These are phyloP conservation scores for Sporothrix luriei DNA, from an alignment of 2,329 filamentous ascomycete genomes.

Conservation along the genomic window DNA sequence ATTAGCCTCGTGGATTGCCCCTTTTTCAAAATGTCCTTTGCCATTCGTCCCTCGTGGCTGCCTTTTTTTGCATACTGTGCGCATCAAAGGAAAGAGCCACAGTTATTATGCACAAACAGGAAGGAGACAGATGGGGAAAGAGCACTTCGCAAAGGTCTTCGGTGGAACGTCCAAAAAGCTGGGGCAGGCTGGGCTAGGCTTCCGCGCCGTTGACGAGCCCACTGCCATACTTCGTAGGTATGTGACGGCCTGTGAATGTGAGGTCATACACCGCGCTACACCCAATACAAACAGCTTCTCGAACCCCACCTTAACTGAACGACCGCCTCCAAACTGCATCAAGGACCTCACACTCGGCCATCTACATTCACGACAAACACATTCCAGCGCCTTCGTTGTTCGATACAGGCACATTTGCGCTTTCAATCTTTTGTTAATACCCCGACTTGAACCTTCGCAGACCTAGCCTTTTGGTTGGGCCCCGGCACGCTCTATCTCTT, in stretches of 20 bases:
- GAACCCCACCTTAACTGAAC: neutral
- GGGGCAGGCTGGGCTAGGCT: constrained; percentile 20
- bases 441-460: neutral
- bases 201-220: constrained; percentile 17
- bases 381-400: no score
- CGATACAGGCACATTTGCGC: neutral
- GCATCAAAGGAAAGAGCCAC: neutral
- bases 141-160: neutral
- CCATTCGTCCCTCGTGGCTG: neutral
- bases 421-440: neutral
- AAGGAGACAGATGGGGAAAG: neutral
- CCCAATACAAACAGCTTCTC: constrained; percentile 20
- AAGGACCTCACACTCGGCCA: neutral
- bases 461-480: neutral
- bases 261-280: constrained; percentile 24
- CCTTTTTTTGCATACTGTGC: neutral
- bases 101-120: neutral
- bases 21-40: neutral
- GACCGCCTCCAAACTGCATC: neutral
- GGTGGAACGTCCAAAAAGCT: neutral
- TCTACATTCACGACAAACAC: neutral
- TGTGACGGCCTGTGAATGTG: neutral
- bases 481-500: neutral
- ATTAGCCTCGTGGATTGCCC: neutral
- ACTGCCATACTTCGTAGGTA: neutral